Evolutionary conservation across 805 yeast genomes (phyloP).

Genomic region (Candida methanosorbosa): DNA sequence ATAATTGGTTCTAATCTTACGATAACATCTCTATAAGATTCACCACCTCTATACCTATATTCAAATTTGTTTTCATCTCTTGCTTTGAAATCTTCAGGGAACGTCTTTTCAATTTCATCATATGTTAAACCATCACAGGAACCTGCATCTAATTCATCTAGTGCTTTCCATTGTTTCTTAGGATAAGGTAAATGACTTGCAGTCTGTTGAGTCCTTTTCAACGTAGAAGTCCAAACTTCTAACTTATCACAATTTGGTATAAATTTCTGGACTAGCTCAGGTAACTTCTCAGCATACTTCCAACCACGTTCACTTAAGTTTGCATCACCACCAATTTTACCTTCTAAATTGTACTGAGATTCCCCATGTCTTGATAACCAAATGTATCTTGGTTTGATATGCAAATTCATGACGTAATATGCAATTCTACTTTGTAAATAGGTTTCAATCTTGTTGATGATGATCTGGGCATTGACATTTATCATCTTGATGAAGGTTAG

Average conservation of each 20-base stretch:
- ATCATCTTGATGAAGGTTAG: constrained; percentile 81
- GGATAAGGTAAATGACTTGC: constrained; percentile 75
- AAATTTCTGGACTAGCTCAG: constrained; percentile 61
- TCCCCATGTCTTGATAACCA: constrained; percentile 97
- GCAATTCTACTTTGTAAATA: constrained; percentile 90
- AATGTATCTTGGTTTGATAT: constrained; percentile 83
- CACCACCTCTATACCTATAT: constrained; percentile 95
- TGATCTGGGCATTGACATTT: constrained; percentile 81
- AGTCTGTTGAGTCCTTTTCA: constrained; percentile 87
- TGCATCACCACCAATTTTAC: constrained; percentile 95
- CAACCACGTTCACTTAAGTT: constrained; percentile 76
- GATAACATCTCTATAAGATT: constrained; percentile 91
- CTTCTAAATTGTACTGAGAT: constrained; percentile 82
- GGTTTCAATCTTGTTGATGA: constrained; percentile 79
- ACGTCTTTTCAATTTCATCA: constrained; percentile 76
- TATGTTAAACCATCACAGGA: constrained; percentile 96
- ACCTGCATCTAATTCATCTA: constrained; percentile 96
- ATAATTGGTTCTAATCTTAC: constrained; percentile 93
- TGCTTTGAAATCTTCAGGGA: constrained; percentile 93
- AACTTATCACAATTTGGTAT: constrained; percentile 54
- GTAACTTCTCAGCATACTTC: constrained; percentile 74
- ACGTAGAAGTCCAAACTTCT: constrained; percentile 94
- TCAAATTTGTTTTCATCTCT: constrained; percentile 94
- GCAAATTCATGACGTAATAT: constrained; percentile 92
- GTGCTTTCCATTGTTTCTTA: constrained; percentile 89